Percentiles rank a stretch among this genome's conserved stretches.
Conservation (phyloP, 148 eudicot species). For the Rhododendron williamsianum region DNA sequence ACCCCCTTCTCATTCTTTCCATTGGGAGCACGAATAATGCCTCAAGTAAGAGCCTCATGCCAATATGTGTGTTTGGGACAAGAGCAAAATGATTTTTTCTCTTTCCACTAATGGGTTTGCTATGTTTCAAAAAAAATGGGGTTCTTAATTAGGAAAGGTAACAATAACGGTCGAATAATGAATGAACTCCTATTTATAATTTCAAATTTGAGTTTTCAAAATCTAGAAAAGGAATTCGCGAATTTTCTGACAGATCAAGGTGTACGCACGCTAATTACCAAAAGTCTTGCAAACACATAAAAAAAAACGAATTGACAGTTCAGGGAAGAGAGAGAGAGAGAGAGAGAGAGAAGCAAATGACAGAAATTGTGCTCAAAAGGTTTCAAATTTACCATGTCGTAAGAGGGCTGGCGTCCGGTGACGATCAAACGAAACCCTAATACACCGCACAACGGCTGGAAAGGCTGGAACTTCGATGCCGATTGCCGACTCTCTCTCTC, state of each 20-base stretch:
- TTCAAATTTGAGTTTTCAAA: too few relatives aligned
- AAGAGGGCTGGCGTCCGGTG: not conserved
- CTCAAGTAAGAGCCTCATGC: too few relatives aligned
- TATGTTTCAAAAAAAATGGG: too few relatives aligned
- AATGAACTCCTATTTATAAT: too few relatives aligned
- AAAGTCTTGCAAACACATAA: not conserved
- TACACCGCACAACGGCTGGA: not conserved
- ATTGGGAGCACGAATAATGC: too few relatives aligned
- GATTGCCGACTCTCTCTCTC: not conserved
- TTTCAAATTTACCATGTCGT: not conserved
- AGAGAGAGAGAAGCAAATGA: not conserved
- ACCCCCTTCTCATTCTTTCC: too few relatives aligned
- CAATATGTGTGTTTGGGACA: too few relatives aligned
- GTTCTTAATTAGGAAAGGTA: too few relatives aligned
- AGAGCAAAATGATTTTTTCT: too few relatives aligned
- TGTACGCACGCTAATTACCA: not conserved
- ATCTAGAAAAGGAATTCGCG: not conserved
- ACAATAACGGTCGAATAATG: too few relatives aligned
- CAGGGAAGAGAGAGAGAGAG: too few relatives aligned
- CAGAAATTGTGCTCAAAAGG: not conserved
- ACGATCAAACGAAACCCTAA: not conserved
- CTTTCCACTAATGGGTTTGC: too few relatives aligned
- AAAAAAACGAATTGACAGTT: not conserved
- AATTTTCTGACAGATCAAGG: not conserved
- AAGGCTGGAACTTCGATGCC: not conserved